Conservation (phyloP, 1,284 basidiomycete species). For the Cutaneotrichosporon cutaneum region DNA sequence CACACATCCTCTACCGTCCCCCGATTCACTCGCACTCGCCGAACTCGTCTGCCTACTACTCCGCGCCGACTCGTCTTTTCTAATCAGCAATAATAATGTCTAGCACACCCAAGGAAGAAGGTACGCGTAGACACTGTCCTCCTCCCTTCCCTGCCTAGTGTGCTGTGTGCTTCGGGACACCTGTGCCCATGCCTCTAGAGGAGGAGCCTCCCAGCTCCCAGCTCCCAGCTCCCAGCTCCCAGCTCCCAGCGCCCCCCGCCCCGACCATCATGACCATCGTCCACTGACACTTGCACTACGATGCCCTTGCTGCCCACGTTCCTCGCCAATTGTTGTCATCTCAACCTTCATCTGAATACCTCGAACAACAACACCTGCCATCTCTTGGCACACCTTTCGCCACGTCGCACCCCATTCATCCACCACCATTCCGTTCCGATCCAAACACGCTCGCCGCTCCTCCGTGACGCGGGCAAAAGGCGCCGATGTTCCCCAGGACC, state of each 20-base stretch:
- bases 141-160: background rate
- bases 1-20: background rate
- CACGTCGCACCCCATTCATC: background rate
- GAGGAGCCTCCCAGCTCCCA: too few relatives aligned
- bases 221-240: too few relatives aligned
- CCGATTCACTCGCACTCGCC: background rate
- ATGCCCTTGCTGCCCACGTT: background rate
- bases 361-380: background rate
- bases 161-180: background rate
- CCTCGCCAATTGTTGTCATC: background rate
- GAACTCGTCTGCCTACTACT: background rate
- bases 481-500: constrained; percentile 52
- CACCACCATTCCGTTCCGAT: background rate
- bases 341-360: background rate
- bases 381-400: background rate
- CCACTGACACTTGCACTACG: background rate
- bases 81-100: constrained; percentile 10
- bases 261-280: too few relatives aligned
- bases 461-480: constrained; percentile 20
- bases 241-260: too few relatives aligned
- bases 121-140: background rate
- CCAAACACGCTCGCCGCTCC: background rate
- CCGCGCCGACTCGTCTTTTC: background rate
- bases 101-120: constrained; percentile 17
- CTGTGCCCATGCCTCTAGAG: background rate